Percentiles rank a stretch among this genome's conserved stretches.
phyloP scores from a whole-genome alignment of 2,329 filamentous ascomycete genomes.

The Onygenales sp. region DNA sequence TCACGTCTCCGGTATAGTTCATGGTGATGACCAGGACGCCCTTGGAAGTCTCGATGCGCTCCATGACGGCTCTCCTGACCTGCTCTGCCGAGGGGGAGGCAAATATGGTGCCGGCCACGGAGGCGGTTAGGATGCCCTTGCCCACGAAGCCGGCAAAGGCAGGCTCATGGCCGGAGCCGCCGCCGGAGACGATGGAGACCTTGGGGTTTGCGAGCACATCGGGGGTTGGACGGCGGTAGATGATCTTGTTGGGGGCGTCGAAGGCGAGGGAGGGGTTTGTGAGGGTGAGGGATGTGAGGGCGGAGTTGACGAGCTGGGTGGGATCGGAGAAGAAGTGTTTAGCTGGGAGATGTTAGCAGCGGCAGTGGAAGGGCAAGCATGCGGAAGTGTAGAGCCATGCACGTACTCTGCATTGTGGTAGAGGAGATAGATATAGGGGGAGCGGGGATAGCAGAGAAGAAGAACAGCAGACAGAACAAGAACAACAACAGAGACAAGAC shows the following conservation, averaged over 20 bases:
- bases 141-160: conserved; percentile 82
- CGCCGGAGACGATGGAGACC: conserved; percentile 78
- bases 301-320: conserved; percentile 64
- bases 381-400: background rate
- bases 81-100: conserved; percentile 75
- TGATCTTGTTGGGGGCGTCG: conserved; percentile 70
- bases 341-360: conserved; percentile 15
- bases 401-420: conserved; percentile 28
- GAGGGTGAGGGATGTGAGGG: conserved; percentile 66
- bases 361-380: conserved; percentile 1
- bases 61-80: conserved; percentile 64
- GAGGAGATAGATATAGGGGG: background rate
- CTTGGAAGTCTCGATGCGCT: conserved; percentile 58
- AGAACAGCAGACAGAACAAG: background rate
- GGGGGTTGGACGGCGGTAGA: conserved; percentile 58
- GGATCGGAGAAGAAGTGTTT: conserved; percentile 91
- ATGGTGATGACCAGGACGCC: conserved; percentile 87
- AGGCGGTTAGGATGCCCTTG: conserved; percentile 65
- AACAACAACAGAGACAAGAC: background rate
- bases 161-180: conserved; percentile 84
- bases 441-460: background rate
- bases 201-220: conserved; percentile 42
- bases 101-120: conserved; percentile 81
- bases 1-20: conserved; percentile 85
- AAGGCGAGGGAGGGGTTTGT: conserved; percentile 78